Evolutionary conservation across 768 basidiomycete genomes (phyloP).

Genomic region (Boletus rubescentipes): DNA sequence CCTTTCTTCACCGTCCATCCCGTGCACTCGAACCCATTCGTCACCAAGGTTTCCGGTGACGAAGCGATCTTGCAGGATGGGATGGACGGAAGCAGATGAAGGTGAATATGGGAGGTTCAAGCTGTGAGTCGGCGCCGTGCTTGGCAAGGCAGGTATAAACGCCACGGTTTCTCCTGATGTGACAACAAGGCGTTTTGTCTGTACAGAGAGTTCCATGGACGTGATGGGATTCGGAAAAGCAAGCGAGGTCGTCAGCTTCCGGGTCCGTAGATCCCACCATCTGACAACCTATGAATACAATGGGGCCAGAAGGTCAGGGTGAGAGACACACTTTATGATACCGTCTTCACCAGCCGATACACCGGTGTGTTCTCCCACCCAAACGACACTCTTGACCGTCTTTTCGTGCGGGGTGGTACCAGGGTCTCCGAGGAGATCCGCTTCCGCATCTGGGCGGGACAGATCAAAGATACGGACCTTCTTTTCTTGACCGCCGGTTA

Average conservation of each 20-base stretch:
- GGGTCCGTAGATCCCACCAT: conserved; percentile 95
- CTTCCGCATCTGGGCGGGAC: conserved; percentile 79
- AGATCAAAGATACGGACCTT: conserved; percentile 96
- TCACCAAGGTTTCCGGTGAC: conserved; percentile 88
- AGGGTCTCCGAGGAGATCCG: conserved; percentile 70
- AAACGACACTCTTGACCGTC: conserved; percentile 89
- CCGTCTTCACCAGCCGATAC: conserved; percentile 94
- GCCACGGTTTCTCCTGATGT: conserved; percentile 91
- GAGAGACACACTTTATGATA: conserved; percentile 66
- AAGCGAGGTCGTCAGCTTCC: conserved; percentile 66
- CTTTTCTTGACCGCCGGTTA: conserved; percentile 97
- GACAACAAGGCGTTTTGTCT: conserved; percentile 80
- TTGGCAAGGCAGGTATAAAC: conserved; percentile 79
- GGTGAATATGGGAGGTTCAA: conserved; percentile 82
- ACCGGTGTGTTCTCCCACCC: conserved; percentile 84
- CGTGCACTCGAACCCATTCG: conserved; percentile 96
- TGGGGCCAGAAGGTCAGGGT: neutral
- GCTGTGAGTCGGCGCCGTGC: conserved; percentile 64
- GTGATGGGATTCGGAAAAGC: conserved; percentile 79
- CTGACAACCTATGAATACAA: conserved; percentile 41
- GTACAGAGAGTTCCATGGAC: conserved; percentile 88
- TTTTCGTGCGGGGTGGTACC: conserved; percentile 76
- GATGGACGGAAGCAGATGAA: conserved; percentile 94
- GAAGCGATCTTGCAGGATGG: conserved; percentile 83
- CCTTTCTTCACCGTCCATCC: conserved; percentile 83